phyloP scores from a whole-genome alignment of 2,329 filamentous ascomycete species.

The Bipolaris gigantea region DNA sequence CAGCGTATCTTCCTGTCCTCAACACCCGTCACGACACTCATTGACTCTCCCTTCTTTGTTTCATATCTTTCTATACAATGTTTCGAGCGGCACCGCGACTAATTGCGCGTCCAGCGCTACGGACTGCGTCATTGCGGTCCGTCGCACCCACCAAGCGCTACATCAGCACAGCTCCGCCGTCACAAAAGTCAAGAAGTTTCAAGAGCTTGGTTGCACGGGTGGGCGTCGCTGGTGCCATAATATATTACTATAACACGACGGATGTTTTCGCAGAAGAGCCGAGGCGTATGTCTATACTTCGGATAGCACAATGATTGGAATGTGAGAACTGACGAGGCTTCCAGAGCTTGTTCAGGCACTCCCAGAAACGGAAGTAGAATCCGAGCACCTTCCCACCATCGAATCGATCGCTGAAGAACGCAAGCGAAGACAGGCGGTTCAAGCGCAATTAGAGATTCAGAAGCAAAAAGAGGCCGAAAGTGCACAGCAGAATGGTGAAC shows the following conservation, averaged over 20 bases:
- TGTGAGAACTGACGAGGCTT: neutral
- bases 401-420: conserved; percentile 50
- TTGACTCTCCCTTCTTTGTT: conserved; percentile 21
- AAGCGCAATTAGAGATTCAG: conserved; percentile 37
- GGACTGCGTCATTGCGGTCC: conserved; percentile 45
- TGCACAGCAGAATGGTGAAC: conserved; percentile 16
- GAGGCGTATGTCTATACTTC: conserved; percentile 59
- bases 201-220: conserved; percentile 74
- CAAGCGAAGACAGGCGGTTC: conserved; percentile 36
- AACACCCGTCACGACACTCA: conserved; percentile 22
- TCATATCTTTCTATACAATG: conserved; percentile 47
- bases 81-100: conserved; percentile 56
- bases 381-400: conserved; percentile 49
- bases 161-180: conserved; percentile 61
- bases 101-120: conserved; percentile 40
- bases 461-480: conserved; percentile 24
- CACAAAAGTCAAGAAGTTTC: conserved; percentile 75
- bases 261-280: conserved; percentile 83
- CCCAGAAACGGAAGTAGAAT: conserved; percentile 47
- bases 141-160: conserved; percentile 50
- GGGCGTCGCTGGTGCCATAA: conserved; percentile 71
- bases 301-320: conserved; percentile 1
- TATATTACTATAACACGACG: conserved; percentile 96
- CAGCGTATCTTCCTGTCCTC: conserved; percentile 9
- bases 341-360: conserved; percentile 35